Evolutionary conservation across 2,329 filamentous ascomycete genomes (phyloP).

Genomic region (Botrytis galanthina): DNA sequence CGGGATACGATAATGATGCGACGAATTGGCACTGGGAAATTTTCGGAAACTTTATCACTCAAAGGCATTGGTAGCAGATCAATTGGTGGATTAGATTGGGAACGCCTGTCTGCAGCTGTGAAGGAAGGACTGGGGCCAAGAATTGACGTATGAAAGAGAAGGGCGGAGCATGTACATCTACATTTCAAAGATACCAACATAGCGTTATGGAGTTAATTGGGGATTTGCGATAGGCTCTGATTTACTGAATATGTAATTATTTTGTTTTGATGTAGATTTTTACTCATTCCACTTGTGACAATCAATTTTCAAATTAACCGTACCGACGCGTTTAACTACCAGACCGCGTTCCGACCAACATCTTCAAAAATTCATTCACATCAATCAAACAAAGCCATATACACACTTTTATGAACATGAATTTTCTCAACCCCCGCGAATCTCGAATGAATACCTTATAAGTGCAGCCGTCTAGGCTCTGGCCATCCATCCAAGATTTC

Average conservation of each 20-base stretch:
- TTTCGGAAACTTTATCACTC: constrained; percentile 48
- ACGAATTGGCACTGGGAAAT: constrained; percentile 64
- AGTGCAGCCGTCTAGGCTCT: constrained; percentile 12
- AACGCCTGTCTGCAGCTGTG: constrained; percentile 32
- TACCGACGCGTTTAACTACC: constrained; percentile 1
- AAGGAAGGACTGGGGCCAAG: constrained; percentile 37
- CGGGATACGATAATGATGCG: constrained; percentile 75
- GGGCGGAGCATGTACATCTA: neutral
- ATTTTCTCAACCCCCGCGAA: neutral
- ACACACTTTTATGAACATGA: neutral
- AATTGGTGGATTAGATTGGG: constrained; percentile 37
- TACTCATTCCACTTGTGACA: neutral
- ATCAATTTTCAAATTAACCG: constrained; percentile 1
- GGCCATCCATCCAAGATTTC: neutral
- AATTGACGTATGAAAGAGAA: constrained; percentile 17
- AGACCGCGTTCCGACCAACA: constrained; percentile 9
- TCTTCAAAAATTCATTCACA: neutral
- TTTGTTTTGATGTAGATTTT: neutral
- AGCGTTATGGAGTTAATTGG: constrained; percentile 19
- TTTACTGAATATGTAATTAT: neutral
- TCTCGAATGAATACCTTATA: constrained; percentile 12
- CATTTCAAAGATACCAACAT: constrained; percentile 22
- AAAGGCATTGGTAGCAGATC: constrained; percentile 38
- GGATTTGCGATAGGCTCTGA: constrained; percentile 3
- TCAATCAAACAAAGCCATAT: neutral